These are phyloP conservation scores for Arthrobotrys sphaeroides DNA, from an alignment of 2,329 filamentous ascomycete genomes.

Conservation along the genomic window DNA sequence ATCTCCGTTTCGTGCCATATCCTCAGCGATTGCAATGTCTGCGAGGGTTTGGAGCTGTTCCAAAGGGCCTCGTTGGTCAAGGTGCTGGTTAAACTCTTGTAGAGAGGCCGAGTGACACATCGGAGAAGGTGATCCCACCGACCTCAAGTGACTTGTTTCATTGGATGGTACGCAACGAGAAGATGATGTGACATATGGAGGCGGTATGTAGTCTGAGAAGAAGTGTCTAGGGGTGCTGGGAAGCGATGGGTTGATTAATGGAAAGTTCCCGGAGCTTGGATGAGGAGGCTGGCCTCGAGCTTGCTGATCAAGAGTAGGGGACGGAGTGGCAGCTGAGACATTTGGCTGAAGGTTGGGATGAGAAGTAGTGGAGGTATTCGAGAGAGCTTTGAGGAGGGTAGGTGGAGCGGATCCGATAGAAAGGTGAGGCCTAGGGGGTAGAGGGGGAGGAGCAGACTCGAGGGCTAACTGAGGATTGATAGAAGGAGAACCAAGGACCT, in stretches of 20 bases:
- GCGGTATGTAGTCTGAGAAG: conserved; percentile 7
- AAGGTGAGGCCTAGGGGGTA: too few species aligned
- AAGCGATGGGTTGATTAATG: not conserved
- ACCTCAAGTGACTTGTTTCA: not conserved
- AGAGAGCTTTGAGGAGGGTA: too few species aligned
- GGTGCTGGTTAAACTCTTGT: not conserved
- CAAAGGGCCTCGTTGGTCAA: not conserved
- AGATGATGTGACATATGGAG: not conserved
- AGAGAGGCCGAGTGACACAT: not conserved
- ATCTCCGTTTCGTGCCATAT: not conserved
- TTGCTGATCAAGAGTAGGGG: not conserved
- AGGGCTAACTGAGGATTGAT: too few species aligned
- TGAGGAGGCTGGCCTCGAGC: not conserved
- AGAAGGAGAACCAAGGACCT: too few species aligned
- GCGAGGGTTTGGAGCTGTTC: conserved; percentile 22
- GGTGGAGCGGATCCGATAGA: too few species aligned
- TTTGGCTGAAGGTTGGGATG: not conserved
- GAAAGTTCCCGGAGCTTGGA: not conserved
- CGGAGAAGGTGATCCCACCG: not conserved
- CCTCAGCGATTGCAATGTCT: conserved; percentile 13
- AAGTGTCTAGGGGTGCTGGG: not conserved
- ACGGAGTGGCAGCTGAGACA: not conserved
- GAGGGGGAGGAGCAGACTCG: too few species aligned
- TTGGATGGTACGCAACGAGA: not conserved
- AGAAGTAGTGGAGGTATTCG: not conserved